Evolutionary conservation across 2,329 filamentous ascomycete genomes (phyloP).

Genomic region (Colletotrichum sp.): DNA sequence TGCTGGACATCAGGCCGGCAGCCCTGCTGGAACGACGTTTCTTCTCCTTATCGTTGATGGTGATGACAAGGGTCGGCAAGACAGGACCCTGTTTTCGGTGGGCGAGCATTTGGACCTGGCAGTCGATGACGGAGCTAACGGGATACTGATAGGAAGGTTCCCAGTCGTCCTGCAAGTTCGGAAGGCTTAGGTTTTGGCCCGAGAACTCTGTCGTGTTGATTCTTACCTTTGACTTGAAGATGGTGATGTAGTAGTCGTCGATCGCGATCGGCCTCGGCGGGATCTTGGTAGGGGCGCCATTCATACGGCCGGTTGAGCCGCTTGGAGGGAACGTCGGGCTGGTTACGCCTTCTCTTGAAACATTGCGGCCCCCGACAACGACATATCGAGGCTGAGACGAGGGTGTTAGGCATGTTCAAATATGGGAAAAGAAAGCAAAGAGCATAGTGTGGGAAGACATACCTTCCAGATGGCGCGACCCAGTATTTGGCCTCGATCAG

Average conservation of each 20-base stretch:
- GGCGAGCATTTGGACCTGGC: conserved; percentile 62
- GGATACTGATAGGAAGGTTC: conserved; percentile 61
- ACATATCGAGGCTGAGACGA: conserved; percentile 61
- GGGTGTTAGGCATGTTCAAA: conserved; percentile 11
- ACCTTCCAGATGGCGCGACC: conserved; percentile 60
- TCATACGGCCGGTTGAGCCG: conserved; percentile 38
- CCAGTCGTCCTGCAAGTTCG: conserved; percentile 49
- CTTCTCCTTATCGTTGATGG: conserved; percentile 63
- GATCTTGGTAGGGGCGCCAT: conserved; percentile 39
- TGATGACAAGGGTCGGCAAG: conserved; percentile 64
- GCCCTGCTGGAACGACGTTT: conserved; percentile 70
- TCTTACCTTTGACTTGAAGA: conserved; percentile 62
- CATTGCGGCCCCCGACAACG: conserved; percentile 50
- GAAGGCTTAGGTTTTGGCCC: conserved; percentile 5
- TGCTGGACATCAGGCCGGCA: conserved; percentile 58
- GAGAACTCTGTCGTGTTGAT: conserved; percentile 10
- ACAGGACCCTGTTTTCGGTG: conserved; percentile 67
- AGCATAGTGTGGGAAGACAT: conserved; percentile 20
- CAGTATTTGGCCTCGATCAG: conserved; percentile 55
- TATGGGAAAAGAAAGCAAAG: neutral
- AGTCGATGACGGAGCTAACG: conserved; percentile 57
- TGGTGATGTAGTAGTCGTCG: conserved; percentile 54
- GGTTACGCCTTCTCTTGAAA: conserved; percentile 35
- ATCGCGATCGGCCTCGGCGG: conserved; percentile 27
- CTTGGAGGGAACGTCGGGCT: conserved; percentile 44